Evolutionary conservation across 73 alveolate genomes (phyloP), one percentile per base, ranked within the genome.

Genomic region (Loxodes magnus): DNA sequence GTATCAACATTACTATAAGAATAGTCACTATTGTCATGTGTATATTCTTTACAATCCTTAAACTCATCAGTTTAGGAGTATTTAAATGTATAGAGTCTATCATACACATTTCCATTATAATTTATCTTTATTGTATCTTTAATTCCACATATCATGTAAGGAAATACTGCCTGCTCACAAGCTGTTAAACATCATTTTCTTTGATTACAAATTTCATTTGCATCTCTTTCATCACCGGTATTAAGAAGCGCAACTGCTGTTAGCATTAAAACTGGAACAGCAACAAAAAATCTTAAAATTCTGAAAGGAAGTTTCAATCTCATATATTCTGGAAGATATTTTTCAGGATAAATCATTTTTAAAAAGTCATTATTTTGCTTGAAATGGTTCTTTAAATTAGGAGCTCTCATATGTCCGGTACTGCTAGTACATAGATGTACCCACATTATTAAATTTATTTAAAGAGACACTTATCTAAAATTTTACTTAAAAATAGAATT

Each of bases 241-340:
- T 43, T 25, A 4, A 77, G 33, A 0, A 61, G 30, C 9, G 60
- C 25, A 10, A 77, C 41, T 1, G 35, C 43, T 14, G 61, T 37
- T 21, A 77, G 4, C 38, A 77, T 21, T 26, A 70, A 37, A 3
- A 69, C 20, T 2, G 84, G 84, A 4, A 35, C 73, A 26, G n/a
- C 15, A 25, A 75, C 60, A 21, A 75, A 7, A 51, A 75, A 75
- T 42, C 90, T 34, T 10, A 75, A 30, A 0, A 69, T 24, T 49
- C 90, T 28, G 23, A n/a, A 23, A 25, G 52, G 29, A 2, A 16
- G 26, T 12, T 67, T 65, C 0, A 74, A 22, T 24, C 83, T 26
- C 83, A 66, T 71, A 43, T 75, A 67, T 12, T 52, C 50, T 2
- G 90, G 90, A 19, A 75, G 66, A 34, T 75, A 42, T 3, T 39